Conservation (phyloP, 1,284 basidiomycete genomes). For the Moniliella sp. region DNA sequence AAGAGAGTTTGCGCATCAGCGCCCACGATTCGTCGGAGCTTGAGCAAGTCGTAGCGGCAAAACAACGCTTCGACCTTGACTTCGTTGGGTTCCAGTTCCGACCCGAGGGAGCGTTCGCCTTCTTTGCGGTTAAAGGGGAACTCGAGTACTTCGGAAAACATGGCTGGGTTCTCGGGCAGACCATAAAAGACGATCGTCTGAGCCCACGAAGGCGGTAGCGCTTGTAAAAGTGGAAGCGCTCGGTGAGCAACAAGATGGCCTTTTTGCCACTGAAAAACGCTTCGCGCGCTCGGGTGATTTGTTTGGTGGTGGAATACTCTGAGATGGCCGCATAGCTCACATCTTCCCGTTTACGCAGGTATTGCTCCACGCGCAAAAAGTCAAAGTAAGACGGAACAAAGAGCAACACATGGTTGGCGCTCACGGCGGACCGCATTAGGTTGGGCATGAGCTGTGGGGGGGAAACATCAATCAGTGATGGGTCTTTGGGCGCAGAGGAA, state of each 20-base stretch:
- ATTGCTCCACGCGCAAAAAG: conserved; percentile 71
- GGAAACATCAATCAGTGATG: neutral
- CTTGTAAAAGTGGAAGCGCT: conserved; percentile 92
- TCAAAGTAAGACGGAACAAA: conserved; percentile 90
- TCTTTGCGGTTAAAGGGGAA: conserved; percentile 47
- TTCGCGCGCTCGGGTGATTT: conserved; percentile 75
- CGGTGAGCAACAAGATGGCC: conserved; percentile 68
- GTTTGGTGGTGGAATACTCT: conserved; percentile 81
- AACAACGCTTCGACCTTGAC: conserved; percentile 15
- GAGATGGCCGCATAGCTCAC: conserved; percentile 61
- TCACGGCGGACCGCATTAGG: conserved; percentile 69
- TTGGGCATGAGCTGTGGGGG: conserved; percentile 46
- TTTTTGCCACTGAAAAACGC: conserved; percentile 75
- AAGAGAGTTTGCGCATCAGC: neutral
- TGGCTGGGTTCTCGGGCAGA: conserved; percentile 67
- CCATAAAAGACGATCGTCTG: conserved; percentile 79
- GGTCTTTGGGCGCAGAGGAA: neutral
- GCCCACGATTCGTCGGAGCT: conserved; percentile 6
- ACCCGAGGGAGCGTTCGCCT: conserved; percentile 12
- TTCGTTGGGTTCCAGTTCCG: conserved; percentile 22
- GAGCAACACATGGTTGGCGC: conserved; percentile 63
- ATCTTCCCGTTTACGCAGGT: conserved; percentile 50
- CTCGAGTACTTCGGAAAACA: conserved; percentile 67
- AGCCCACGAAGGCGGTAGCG: conserved; percentile 43
- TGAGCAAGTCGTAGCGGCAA: conserved; percentile 15